Conservation (phyloP, 768 basidiomycete species). For the Collybiopsis luxurians region DNA sequence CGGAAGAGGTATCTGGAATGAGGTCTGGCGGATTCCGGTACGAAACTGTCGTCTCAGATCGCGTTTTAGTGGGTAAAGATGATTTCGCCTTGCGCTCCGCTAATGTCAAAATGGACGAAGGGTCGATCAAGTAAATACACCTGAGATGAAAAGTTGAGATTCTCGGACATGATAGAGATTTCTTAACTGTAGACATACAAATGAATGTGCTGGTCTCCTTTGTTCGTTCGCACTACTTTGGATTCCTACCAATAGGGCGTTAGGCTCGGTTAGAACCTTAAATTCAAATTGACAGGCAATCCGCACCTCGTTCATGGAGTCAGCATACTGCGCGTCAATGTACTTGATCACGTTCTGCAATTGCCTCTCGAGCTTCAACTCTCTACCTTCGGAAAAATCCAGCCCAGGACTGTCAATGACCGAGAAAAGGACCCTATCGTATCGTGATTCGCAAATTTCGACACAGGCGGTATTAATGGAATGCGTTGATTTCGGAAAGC, state of each 20-base stretch:
- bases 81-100: constrained; percentile 49
- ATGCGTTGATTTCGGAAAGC: constrained; percentile 57
- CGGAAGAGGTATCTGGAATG: constrained; percentile 51
- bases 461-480: constrained; percentile 66
- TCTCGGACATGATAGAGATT: constrained; percentile 12
- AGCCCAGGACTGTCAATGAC: constrained; percentile 87
- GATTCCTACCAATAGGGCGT: constrained; percentile 49
- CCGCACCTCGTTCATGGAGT: constrained; percentile 84
- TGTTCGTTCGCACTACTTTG: constrained; percentile 83
- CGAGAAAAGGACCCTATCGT: constrained; percentile 74
- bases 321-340: constrained; percentile 76
- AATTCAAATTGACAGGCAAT: too few species aligned
- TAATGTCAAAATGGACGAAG: constrained; percentile 60
- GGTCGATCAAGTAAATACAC: constrained; percentile 86
- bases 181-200: constrained; percentile 48
- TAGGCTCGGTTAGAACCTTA: too few species aligned
- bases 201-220: constrained; percentile 89
- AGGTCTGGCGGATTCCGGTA: constrained; percentile 51
- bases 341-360: constrained; percentile 74
- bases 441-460: constrained; percentile 82
- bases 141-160: constrained; percentile 30
- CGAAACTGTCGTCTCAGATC: constrained; percentile 67
- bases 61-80: constrained; percentile 49
- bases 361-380: constrained; percentile 77
- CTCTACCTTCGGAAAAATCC: constrained; percentile 69